Evolutionary conservation across 768 basidiomycete genomes (phyloP).

Genomic region (Tylopilus subfusipes): DNA sequence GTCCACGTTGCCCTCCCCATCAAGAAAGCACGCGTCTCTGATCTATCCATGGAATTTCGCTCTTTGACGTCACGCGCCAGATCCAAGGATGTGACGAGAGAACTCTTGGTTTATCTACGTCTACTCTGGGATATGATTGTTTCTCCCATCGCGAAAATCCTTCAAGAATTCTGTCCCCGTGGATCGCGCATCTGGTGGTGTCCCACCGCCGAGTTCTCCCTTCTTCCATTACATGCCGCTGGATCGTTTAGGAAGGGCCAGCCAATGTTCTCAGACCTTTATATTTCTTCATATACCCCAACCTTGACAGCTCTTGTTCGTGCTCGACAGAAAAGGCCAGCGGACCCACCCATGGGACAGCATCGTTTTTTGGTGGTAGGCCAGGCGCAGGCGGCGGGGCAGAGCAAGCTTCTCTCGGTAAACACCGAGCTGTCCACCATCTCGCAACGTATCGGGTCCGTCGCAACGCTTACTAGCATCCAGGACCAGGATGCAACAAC

Average conservation of each 20-base stretch:
- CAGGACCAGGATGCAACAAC: neutral
- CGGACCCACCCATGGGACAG: neutral
- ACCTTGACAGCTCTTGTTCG: constrained; percentile 2
- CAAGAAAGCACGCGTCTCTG: neutral
- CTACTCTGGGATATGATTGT: constrained; percentile 20
- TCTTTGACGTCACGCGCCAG: neutral
- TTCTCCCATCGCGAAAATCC: constrained; percentile 10
- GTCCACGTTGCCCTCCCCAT: neutral
- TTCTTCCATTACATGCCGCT: constrained; percentile 3
- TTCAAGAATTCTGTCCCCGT: neutral
- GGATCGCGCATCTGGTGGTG: constrained; percentile 15
- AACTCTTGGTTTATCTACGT: constrained; percentile 4
- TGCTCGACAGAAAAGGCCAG: neutral
- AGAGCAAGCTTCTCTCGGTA: neutral
- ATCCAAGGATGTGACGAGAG: neutral
- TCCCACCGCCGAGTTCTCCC: constrained; percentile 9
- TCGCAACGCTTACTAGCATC: neutral
- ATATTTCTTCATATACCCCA: constrained; percentile 5
- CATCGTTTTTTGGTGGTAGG: constrained; percentile 5
- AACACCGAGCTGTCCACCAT: neutral
- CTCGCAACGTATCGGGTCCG: neutral
- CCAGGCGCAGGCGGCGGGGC: neutral
- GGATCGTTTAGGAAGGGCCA: neutral
- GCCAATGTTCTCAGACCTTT: neutral
- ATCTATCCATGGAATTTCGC: neutral